These are phyloP conservation scores for Firmiana major DNA, from an alignment of 345 rosid species.

Conservation along the genomic window DNA sequence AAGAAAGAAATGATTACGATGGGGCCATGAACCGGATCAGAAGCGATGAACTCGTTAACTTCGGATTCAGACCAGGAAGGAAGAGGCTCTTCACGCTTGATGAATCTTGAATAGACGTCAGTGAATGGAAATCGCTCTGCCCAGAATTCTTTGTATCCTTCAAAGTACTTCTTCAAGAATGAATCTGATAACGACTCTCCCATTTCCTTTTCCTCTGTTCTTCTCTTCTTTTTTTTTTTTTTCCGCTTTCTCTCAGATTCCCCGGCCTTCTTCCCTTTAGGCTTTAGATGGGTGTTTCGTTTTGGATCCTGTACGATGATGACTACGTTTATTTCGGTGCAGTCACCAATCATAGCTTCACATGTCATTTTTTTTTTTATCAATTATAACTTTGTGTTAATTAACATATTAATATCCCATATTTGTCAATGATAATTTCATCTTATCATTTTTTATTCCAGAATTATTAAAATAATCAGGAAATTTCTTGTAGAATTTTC, in stretches of 20 bases:
- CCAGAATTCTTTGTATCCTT: constrained; percentile 67
- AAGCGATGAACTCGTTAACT: constrained; percentile 72
- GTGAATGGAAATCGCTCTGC: constrained; percentile 51
- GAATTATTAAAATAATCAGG: no score
- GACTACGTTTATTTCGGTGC: neutral
- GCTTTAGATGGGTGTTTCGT: neutral
- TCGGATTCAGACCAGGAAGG: constrained; percentile 85
- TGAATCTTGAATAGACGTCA: constrained; percentile 55
- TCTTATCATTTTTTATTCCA: no score
- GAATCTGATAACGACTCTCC: neutral
- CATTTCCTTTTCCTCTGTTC: neutral
- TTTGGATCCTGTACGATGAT: neutral
- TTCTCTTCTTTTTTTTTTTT: no score
- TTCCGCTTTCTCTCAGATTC: neutral
- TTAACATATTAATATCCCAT: no score
- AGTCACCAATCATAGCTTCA: neutral
- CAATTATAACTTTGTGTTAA: no score
- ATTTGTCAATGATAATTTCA: no score
- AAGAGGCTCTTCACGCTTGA: constrained; percentile 51
- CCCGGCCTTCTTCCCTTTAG: neutral
- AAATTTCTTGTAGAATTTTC: no score
- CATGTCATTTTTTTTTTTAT: neutral
- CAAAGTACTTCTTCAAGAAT: constrained; percentile 38
- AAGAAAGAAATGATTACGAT: constrained; percentile 35
- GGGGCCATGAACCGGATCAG: constrained; percentile 85